These are phyloP conservation scores for Claviceps paspali DNA, from an alignment of 2,329 filamentous ascomycete species.

Conservation along the genomic window DNA sequence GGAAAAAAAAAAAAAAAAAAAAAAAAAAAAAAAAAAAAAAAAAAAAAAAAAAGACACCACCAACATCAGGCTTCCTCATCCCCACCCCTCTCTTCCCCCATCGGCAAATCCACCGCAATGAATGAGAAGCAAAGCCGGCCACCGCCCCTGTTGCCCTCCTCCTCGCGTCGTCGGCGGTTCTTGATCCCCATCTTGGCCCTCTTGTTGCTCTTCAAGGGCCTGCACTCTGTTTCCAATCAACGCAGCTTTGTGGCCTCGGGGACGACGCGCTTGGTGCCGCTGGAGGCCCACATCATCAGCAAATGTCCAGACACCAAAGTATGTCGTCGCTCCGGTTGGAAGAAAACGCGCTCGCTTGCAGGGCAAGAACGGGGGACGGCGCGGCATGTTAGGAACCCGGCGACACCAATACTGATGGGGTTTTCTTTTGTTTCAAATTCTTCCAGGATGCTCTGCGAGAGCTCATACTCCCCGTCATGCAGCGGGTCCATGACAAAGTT, in stretches of 20 bases:
- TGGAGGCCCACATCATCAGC: constrained; percentile 93
- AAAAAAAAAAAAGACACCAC: background rate
- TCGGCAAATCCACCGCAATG: no score
- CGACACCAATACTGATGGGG: no score
- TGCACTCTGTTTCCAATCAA: background rate
- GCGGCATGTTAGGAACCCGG: no score
- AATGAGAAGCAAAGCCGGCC: constrained; percentile 1
- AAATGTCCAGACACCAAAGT: constrained; percentile 84
- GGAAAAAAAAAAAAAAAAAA: no score
- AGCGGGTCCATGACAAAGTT: constrained; percentile 64
- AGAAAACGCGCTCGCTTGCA: no score
- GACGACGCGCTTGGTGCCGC: constrained; percentile 41
- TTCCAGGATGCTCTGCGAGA: constrained; percentile 62
- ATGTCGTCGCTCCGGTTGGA: constrained; percentile 9
- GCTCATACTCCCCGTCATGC: constrained; percentile 76
- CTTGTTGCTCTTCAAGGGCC: constrained; percentile 1
- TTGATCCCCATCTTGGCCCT: constrained; percentile 3
- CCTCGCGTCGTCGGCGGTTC: constrained; percentile 2
- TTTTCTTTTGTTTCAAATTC: no score
- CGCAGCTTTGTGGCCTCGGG: background rate
- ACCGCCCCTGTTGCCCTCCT: constrained; percentile 1
- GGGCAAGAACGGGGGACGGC: no score
- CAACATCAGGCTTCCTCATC: no score
- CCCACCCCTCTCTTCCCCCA: no score
- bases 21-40: no score